A percentile compares a stretch with the other conserved stretches of the same genome.
phyloP scores from a whole-genome alignment of 768 basidiomycete genomes.

The Phylloporus sp. region DNA sequence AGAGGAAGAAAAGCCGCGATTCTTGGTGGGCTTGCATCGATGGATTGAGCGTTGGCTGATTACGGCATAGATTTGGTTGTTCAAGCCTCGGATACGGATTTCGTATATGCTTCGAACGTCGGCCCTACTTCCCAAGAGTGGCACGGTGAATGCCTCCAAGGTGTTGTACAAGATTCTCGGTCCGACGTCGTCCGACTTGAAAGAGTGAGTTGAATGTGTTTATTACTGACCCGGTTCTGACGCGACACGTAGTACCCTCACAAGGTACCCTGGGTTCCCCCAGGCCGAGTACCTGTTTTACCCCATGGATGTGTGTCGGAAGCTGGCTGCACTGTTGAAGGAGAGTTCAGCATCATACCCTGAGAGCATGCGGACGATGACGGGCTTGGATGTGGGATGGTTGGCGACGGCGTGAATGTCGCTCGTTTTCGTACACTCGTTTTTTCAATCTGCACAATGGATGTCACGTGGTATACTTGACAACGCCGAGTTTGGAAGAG shows the following conservation, averaged over 20 bases:
- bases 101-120: conserved; percentile 60
- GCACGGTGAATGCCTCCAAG: conserved; percentile 68
- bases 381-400: conserved; percentile 80
- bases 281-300: conserved; percentile 88
- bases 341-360: conserved; percentile 80
- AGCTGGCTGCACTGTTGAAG: conserved; percentile 61
- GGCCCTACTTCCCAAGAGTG: conserved; percentile 56
- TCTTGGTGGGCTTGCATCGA: conserved; percentile 53
- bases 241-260: conserved; percentile 40
- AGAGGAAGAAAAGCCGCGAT: conserved; percentile 71
- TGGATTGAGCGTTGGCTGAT: neutral
- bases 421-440: neutral
- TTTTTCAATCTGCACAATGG: neutral
- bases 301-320: conserved; percentile 70
- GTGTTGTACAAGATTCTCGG: conserved; percentile 79
- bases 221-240: neutral
- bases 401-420: conserved; percentile 33
- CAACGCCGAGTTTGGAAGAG: conserved; percentile 9
- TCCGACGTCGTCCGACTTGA: conserved; percentile 43
- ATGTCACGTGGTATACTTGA: conserved; percentile 9
- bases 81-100: conserved; percentile 83
- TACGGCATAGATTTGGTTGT: conserved; percentile 75
- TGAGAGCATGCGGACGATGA: conserved; percentile 70
- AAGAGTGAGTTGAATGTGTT: conserved; percentile 13
- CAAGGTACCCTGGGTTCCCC: conserved; percentile 75